phyloP scores from a whole-genome alignment of 345 rosid genomes.

The Boechera stricta region DNA sequence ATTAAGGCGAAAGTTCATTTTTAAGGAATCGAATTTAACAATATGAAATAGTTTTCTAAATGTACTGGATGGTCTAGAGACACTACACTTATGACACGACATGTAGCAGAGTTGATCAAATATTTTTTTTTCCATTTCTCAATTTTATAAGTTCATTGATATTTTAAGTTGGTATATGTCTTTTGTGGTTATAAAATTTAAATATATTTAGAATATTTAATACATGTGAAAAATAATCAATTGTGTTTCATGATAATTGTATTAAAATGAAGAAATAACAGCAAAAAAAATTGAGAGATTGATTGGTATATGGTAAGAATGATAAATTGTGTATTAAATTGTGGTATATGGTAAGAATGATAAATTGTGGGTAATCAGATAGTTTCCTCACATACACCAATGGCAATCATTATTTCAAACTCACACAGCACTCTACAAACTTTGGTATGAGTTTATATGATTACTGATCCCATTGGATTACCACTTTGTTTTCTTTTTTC shows the following conservation, averaged over 20 bases:
- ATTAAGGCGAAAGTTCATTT: no score
- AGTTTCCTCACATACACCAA: not conserved
- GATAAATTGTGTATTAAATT: not conserved
- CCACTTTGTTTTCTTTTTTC: not conserved
- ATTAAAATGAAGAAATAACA: not conserved
- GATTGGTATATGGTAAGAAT: not conserved
- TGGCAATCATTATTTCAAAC: not conserved
- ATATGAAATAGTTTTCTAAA: no score
- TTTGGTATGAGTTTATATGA: not conserved
- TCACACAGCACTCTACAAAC: not conserved
- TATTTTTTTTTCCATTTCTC: no score
- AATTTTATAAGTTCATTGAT: no score
- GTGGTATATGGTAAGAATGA: no score
- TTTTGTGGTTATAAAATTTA: not conserved
- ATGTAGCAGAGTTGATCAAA: not conserved
- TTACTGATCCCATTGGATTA: not conserved
- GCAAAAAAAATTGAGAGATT: not conserved
- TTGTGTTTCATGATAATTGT: not conserved
- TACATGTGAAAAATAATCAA: not conserved
- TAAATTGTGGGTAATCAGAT: not conserved
- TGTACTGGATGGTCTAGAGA: no score
- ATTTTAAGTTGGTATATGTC: not conserved
- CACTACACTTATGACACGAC: not conserved
- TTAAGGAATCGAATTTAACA: no score
- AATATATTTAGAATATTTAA: not conserved